Conservation (phyloP, 345 rosid species). For the Gossypium turneri region DNA sequence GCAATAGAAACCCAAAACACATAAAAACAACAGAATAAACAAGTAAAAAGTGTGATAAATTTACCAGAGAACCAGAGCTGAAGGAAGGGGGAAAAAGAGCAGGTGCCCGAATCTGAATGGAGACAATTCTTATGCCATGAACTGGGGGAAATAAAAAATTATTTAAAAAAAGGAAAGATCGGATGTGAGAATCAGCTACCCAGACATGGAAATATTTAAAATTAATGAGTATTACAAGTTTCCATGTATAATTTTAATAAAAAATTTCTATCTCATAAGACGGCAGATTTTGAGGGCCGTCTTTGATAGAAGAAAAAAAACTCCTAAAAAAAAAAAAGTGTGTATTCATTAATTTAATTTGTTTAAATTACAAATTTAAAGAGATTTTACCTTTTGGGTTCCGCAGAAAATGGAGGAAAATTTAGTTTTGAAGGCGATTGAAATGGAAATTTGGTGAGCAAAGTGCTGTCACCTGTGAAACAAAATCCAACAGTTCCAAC, state of each 20-base stretch:
- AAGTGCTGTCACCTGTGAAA: not conserved
- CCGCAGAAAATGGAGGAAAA: not conserved
- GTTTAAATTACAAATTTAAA: not conserved
- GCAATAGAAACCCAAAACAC: not conserved
- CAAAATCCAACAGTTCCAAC: too few species aligned
- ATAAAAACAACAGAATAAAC: not conserved
- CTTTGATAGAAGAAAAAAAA: not conserved
- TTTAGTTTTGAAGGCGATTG: not conserved
- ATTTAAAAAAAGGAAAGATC: not conserved
- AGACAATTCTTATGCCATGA: not conserved
- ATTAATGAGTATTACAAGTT: not conserved
- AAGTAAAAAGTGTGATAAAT: not conserved
- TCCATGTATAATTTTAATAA: not conserved
- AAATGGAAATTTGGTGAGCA: not conserved
- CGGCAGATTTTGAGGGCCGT: not conserved
- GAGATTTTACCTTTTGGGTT: not conserved
- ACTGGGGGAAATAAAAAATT: not conserved
- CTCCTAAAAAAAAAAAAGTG: too few species aligned
- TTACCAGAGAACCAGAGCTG: constrained; percentile 8
- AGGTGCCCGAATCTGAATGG: not conserved
- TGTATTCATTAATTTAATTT: too few species aligned
- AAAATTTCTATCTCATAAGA: not conserved
- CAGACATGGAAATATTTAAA: not conserved
- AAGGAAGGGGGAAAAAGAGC: not conserved
- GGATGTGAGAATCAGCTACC: not conserved